Conservation (phyloP, 2,329 filamentous ascomycete genomes). For the Alternaria tenuissima region DNA sequence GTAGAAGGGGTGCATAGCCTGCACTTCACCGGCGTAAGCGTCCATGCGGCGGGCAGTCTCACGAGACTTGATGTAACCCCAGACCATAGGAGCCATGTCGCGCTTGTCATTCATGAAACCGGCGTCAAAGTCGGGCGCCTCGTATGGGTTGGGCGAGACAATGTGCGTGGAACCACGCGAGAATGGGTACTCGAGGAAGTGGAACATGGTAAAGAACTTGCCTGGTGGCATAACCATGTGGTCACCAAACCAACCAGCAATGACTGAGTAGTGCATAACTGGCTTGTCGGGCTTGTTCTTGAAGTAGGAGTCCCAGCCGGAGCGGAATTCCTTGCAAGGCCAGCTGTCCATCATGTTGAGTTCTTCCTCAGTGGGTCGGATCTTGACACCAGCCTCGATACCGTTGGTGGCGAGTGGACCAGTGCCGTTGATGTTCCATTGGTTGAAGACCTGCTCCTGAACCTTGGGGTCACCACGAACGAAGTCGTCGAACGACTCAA, state of each 20-base stretch:
- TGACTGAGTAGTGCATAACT: conserved; percentile 84
- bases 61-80: conserved; percentile 83
- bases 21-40: conserved; percentile 76
- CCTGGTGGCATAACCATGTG: conserved; percentile 72
- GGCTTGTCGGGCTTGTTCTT: conserved; percentile 86
- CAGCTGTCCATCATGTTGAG: conserved; percentile 73
- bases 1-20: conserved; percentile 73
- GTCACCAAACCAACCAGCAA: conserved; percentile 62
- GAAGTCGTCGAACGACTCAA: conserved; percentile 83
- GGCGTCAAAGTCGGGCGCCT: conserved; percentile 77
- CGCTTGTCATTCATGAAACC: conserved; percentile 88
- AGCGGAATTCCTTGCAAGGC: conserved; percentile 77
- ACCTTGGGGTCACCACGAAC: conserved; percentile 75
- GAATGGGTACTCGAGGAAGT: conserved; percentile 30
- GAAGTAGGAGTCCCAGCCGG: conserved; percentile 83
- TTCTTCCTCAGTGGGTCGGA: conserved; percentile 74
- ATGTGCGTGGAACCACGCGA: conserved; percentile 71
- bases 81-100: conserved; percentile 82
- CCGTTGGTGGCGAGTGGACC: conserved; percentile 80
- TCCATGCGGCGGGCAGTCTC: conserved; percentile 82
- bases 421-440: conserved; percentile 82
- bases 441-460: conserved; percentile 76
- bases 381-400: conserved; percentile 82
- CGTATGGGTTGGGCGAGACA: conserved; percentile 75
- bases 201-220: conserved; percentile 78